Base-by-base conservation (phyloP, 1,284 basidiomycete genomes). In the Boletus semigastroideus region DNA sequence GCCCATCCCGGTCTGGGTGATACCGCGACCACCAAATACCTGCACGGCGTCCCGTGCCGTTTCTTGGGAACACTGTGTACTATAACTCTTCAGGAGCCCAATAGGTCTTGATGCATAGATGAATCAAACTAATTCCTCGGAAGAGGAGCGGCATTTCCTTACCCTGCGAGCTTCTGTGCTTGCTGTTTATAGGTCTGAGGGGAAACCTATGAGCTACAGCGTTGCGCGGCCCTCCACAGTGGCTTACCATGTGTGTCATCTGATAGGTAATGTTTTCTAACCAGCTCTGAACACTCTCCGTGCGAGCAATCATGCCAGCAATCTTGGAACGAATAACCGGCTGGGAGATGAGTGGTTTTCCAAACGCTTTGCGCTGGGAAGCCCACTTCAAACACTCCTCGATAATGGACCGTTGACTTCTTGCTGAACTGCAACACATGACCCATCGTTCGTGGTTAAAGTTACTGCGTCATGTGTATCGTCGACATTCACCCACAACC, bases 211-310 rank as follows among this genome's bases (percentile, higher is more conserved):
- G 19, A 60, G 46, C 38, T 12, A 46, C 36, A 34, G 8, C 16
- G 19, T 16, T 31, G 31, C 28, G 8, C 17, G 12, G 43, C 17
- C 6, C 27, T 31, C 50, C 42, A 9, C 14, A 13, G 38, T 38
- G 30, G 49, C 66, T 47, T 19, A 81, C 82, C 91, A 94, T 94
- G 62, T 94, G 86, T 67, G 81, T 85, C 94, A 96, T 96, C 72
- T 96, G 94, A 69, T 87, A 85, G 0, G 93, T 95, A 56, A 96
- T 75, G 64, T 83, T 88, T 74, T 98, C 94, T 25, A 96, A 74
- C 92, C 93, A 97, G 43, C 80, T 83, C 66, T 97, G 94, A 13
- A 78, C 76, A 0, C 82, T 78, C 70, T 71, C 67, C 5, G 62
- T 40, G 16, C 87, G 83, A 27, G 85, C 79, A 54, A 90, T 86